Base-by-base conservation (phyloP, 2,329 filamentous ascomycete species). In the Hypoxylon sp. region DNA sequence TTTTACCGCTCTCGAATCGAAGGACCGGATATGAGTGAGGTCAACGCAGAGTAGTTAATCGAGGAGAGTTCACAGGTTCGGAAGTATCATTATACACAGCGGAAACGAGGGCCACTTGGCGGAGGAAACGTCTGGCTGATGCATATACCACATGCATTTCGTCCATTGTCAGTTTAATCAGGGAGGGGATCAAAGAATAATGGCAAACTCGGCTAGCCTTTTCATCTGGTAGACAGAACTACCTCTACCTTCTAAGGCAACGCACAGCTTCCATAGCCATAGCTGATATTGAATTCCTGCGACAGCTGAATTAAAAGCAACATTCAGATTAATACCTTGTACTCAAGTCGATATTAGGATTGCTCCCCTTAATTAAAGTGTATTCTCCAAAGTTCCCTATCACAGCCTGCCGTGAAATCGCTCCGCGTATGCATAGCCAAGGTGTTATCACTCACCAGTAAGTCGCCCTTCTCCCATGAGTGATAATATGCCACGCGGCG, bases 391-490 rank as follows among this genome's bases (percentile, higher is more conserved):
- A 85, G 71, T 68, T 85, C 83, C 19, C 82, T 73, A 51, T 82
- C 78, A 23, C 78, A 76, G 0, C 81, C 81, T 0, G 81, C 76
- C 1, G 72, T 76, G 47, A 84, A 85, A 41, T 81, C 80, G 50
- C 79, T 85, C 50, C 82, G 74, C 0, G 83, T 85, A 55, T 86
- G 83, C 81, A 86, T 79, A 67, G 79, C 80, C 57, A 82, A 61
- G 2, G 81, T 71, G 51, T 87, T 87, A 67, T 87, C 85, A 63
- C 77, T 86, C 4, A 88, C 73, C 0, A 88, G 65, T 37, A 88
- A 47, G 69, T 88, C 86, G 0, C 85, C 85, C 74, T 84, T 81
- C 55, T 87, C 80, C 85, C 85, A 88, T 4, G 78, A 73, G 59
- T 85, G 83, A 57, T 83, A 82, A 37, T 85, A 78, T 6, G 81